These are phyloP conservation scores for Podospora comata DNA, from an alignment of 495 filamentous ascomycete species.

Conservation along the genomic window DNA sequence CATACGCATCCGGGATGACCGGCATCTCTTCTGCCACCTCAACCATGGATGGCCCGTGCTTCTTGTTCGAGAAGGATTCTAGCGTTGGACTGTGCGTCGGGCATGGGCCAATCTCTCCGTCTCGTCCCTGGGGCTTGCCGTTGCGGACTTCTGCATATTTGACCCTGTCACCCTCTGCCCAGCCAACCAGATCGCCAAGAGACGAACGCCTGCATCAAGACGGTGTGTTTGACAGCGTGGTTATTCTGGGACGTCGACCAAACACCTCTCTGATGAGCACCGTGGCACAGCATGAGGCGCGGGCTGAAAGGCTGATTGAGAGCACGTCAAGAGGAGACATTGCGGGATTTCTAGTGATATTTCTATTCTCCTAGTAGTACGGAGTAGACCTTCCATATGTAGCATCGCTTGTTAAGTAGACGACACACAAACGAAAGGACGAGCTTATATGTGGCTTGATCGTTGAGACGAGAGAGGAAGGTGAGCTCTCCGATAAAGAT, in stretches of 20 bases:
- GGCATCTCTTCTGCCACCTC: slow-evolving; percentile 24
- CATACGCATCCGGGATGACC: slow-evolving; percentile 12
- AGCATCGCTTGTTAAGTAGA: neutral
- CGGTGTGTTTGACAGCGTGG: neutral
- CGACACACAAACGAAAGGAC: neutral
- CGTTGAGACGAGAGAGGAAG: neutral
- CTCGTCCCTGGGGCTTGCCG: slow-evolving; percentile 4
- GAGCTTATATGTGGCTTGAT: neutral
- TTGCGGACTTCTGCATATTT: neutral
- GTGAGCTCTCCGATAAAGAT: neutral
- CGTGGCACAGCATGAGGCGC: slow-evolving; percentile 9
- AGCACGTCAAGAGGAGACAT: neutral
- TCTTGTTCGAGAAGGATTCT: slow-evolving; percentile 35
- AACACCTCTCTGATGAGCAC: neutral
- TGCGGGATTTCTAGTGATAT: neutral
- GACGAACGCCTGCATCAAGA: slow-evolving; percentile 5
- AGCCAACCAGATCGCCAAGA: neutral
- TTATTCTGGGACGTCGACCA: slow-evolving; percentile 1
- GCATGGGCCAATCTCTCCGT: slow-evolving; percentile 15
- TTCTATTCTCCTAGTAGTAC: neutral
- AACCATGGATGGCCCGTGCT: slow-evolving; percentile 19
- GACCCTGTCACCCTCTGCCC: neutral
- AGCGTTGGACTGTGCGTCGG: slow-evolving; percentile 27
- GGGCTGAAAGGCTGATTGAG: neutral
- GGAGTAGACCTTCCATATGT: neutral